Evolutionary conservation across 1,284 basidiomycete genomes (phyloP), one percentile per base, ranked within the genome.

Genomic region (Rhizoctonia solani): DNA sequence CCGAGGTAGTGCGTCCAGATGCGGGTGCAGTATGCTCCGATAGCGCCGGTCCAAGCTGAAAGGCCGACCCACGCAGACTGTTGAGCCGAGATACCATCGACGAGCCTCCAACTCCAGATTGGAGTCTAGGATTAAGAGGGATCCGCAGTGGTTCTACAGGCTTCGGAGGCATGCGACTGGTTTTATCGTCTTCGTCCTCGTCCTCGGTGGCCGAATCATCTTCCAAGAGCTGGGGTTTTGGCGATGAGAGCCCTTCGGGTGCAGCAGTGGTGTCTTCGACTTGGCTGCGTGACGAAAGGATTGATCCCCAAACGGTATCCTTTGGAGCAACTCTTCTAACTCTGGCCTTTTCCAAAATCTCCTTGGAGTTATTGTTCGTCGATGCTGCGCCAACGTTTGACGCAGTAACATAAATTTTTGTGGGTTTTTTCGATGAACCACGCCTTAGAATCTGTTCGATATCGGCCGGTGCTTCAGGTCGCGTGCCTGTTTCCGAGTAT

Each of bases 71-170:
- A 29, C 59, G 59, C 23, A 65, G 39, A 42, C 59, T 65, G 23
- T 65, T 65, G 37, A 65, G 32, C 11, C 59, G 47, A 53, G 59
- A 65, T n/a, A 65, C 59, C 59, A 65, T 65, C 13, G 59, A 65
- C 8, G 59, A 41, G 34, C 39, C 49, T 21, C 14, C 49, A 11
- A 4, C 37, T 30, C 59, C 59, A 5, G 21, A 49, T 32, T 44
- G 49, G 8, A 21, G 13, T 19, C 44, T 21, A 46, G 9, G 44
- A 5, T 46, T 46, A 37, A 47, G 19, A 23, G 58, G 27, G 19
- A 34, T 39, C 16, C 16, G 4, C 16, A 16, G 50, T n/a, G 30
- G 14, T 32, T 25, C 14, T 3, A 21, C 29, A 32, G 50, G 50
- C 11, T 16, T 27, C 16, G 37, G 37, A 16, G 37, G 14, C 29